Evolutionary conservation across 2,329 filamentous ascomycete species (phyloP).

Genomic region (Periglandula ipomoeae): DNA sequence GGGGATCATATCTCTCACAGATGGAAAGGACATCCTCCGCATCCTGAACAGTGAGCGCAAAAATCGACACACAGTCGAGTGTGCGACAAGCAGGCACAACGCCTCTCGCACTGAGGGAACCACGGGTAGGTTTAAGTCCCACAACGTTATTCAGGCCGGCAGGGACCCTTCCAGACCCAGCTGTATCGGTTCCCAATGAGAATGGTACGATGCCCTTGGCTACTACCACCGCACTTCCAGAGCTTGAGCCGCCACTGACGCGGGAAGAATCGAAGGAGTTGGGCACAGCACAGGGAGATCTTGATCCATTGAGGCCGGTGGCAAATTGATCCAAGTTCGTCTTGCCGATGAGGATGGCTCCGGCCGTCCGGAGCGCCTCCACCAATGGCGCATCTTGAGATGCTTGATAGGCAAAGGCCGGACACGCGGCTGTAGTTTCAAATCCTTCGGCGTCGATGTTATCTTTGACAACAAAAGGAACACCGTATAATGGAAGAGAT

Average conservation of each 20-base stretch:
- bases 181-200: conserved; percentile 47
- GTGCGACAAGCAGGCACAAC: conserved; percentile 47
- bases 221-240: conserved; percentile 47
- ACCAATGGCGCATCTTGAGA: conserved; percentile 38
- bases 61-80: conserved; percentile 48
- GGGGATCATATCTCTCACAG: conserved; percentile 36
- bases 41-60: conserved; percentile 39
- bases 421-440: conserved; percentile 44
- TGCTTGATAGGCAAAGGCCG: conserved; percentile 34
- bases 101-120: conserved; percentile 38
- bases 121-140: conserved; percentile 43
- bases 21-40: conserved; percentile 39
- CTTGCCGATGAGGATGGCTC: conserved; percentile 50
- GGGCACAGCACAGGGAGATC: conserved; percentile 47
- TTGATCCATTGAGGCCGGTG: conserved; percentile 51
- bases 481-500: conserved; percentile 40
- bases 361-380: conserved; percentile 38
- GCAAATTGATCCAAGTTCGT: conserved; percentile 54
- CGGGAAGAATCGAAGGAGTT: conserved; percentile 35
- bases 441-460: conserved; percentile 44
- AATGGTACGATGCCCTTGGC: conserved; percentile 44
- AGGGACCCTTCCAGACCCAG: conserved; percentile 45
- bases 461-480: conserved; percentile 50
- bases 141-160: conserved; percentile 44
- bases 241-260: conserved; percentile 44